phyloP scores from a whole-genome alignment of 148 eudicot species.

The Silene uniflora region DNA sequence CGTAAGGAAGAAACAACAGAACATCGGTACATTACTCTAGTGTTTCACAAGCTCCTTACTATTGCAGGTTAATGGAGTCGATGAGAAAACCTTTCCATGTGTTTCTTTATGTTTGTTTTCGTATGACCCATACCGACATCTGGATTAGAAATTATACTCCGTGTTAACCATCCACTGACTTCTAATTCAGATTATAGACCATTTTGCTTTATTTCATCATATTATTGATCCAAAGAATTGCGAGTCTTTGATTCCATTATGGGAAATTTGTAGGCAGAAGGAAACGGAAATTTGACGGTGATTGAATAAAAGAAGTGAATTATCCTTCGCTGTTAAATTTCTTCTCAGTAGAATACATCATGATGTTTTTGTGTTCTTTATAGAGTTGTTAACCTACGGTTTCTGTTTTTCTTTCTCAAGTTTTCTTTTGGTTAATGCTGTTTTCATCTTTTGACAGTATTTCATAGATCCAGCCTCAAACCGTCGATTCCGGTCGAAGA shows the following conservation, averaged over 20 bases:
- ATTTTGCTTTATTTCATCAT: not conserved
- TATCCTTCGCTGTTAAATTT: not conserved
- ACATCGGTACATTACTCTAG: not conserved
- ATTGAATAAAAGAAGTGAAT: too few species aligned
- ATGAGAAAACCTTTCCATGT: not conserved
- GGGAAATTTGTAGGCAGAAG: not conserved
- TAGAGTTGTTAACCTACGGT: not conserved
- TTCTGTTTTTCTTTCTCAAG: not conserved
- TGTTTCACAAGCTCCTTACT: too few species aligned
- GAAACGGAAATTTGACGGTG: not conserved
- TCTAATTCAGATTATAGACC: not conserved
- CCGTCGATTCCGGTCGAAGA: slow-evolving; percentile 51
- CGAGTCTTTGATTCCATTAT: not conserved
- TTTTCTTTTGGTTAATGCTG: not conserved
- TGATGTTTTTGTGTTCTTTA: too few species aligned
- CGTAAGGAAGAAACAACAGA: not conserved
- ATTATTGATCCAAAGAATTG: not conserved
- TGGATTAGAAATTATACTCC: not conserved
- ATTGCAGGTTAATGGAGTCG: too few species aligned
- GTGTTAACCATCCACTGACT: too few species aligned
- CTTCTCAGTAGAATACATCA: too few species aligned
- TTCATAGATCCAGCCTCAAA: slow-evolving; percentile 37
- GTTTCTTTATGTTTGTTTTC: not conserved
- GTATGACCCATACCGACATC: not conserved
- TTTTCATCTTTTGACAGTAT: slow-evolving; percentile 39